Evolutionary conservation across 2,329 filamentous ascomycete species (phyloP).

Genomic region (Metarhizium guizhouense): DNA sequence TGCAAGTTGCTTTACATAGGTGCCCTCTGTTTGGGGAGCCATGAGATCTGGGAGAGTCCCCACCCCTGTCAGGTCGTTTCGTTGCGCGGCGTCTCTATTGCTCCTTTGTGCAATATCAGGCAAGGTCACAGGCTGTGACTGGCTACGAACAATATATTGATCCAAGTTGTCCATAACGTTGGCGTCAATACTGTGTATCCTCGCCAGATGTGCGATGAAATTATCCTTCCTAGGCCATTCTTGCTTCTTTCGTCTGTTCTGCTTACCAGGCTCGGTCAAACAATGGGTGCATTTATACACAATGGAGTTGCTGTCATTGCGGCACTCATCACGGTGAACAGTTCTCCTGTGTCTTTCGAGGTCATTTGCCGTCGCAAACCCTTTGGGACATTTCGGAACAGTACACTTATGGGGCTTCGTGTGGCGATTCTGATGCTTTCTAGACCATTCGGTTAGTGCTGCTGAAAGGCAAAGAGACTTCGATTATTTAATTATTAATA

Average conservation of each 20-base stretch:
- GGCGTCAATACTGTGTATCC: slow-evolving; percentile 48
- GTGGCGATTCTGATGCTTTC: slow-evolving; percentile 69
- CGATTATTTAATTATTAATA: too few relatives aligned
- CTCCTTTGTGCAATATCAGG: neutral
- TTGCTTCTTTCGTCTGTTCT: slow-evolving; percentile 37
- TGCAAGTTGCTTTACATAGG: neutral
- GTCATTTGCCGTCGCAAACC: slow-evolving; percentile 76
- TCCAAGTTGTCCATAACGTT: slow-evolving; percentile 29
- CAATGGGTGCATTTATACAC: slow-evolving; percentile 10
- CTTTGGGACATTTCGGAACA: slow-evolving; percentile 48
- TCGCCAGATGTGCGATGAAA: slow-evolving; percentile 68
- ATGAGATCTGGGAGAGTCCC: slow-evolving; percentile 1
- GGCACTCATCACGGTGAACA: slow-evolving; percentile 49
- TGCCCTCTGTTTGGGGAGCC: neutral
- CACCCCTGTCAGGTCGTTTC: slow-evolving; percentile 7
- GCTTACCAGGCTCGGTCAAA: slow-evolving; percentile 10
- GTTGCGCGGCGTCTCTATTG: neutral
- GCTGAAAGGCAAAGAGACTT: neutral
- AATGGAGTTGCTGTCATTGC: slow-evolving; percentile 8
- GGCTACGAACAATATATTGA: slow-evolving; percentile 16
- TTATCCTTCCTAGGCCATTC: slow-evolving; percentile 78
- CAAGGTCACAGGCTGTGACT: slow-evolving; percentile 10
- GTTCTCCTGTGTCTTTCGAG: slow-evolving; percentile 69
- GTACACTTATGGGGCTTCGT: slow-evolving; percentile 57
- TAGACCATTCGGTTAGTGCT: slow-evolving; percentile 23